A percentile compares a stretch with the other conserved stretches of the same genome.
phyloP scores from a whole-genome alignment of 129 eudicot species.

The Silybum marianum region DNA sequence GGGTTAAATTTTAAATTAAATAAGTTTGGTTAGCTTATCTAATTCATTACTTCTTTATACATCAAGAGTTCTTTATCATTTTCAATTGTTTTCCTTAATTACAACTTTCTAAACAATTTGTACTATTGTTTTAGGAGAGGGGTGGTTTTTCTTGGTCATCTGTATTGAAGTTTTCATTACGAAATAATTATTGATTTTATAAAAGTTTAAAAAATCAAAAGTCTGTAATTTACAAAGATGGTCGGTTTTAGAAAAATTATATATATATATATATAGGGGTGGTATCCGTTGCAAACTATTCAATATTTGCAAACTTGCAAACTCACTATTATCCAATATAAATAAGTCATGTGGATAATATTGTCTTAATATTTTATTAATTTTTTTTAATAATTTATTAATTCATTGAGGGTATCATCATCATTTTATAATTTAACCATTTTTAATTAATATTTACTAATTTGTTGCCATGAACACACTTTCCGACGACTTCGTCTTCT shows the following conservation, averaged over 20 bases:
- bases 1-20: not conserved
- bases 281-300: too few species aligned
- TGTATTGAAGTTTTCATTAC: not conserved
- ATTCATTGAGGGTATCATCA: too few species aligned
- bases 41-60: slow-evolving; percentile 3
- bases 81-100: not conserved
- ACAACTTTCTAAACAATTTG: not conserved
- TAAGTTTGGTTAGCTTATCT: slow-evolving; percentile 22
- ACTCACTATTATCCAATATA: too few species aligned
- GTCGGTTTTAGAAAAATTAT: not conserved
- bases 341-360: too few species aligned
- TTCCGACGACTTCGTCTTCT: too few species aligned
- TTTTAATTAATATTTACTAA: too few species aligned
- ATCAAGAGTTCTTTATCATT: slow-evolving; percentile 17
- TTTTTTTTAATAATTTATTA: too few species aligned
- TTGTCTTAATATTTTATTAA: too few species aligned
- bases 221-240: not conserved
- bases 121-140: not conserved
- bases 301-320: too few species aligned
- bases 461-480: too few species aligned
- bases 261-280: too few species aligned
- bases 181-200: not conserved
- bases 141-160: not conserved
- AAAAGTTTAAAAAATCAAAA: not conserved
- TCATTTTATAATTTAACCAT: too few species aligned